Base-by-base conservation (phyloP, 108 stramenopile species). In the Fragilaria crotonensis region DNA sequence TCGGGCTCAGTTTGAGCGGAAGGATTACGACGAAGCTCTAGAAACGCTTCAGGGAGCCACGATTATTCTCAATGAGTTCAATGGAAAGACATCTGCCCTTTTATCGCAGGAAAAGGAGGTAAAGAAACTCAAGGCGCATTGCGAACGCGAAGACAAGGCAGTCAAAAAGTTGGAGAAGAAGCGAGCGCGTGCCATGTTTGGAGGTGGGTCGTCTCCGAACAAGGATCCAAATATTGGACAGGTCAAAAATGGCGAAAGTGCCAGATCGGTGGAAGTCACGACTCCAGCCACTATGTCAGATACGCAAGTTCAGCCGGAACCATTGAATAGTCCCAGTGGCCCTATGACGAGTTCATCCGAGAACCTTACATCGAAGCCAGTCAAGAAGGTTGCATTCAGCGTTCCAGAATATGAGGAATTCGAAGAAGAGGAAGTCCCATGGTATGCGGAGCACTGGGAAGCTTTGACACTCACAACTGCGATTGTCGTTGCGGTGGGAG, bases 131-230 rank as follows among this genome's bases (percentile, higher is more conserved):
- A 59, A 63, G 19, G 30, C 50, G 9, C 48, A 50, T 2, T 76
- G 53, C 54, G 54, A 58, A 9, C 51, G 75, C 47, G 47, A 52
- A 48, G 28, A 32, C 2, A 79, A 76, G 62, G 48, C 53, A 30
- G 70, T 79, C 28, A 68, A 64, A 45, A 74, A 75, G 53, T 84
- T 71, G 58, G 90, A 91, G 59, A 87, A 73, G 66, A 52, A 75
- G 67, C 78, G 80, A 33, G 84, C 84, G 9, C 50, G 67, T 52
- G 84, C 86, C 11, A 87, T 91, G 84, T 87, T 91, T 77, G 72
- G 66, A 3, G 33, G 59, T 57, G 3, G 18, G 20, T 21, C 3
- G 29, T 7, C 19, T 63, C 23, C 25, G 45, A 30, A 28, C 33
- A 66, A 59, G 48, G 52, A 28, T 17, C 25, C n/a, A 48, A 44